Evolutionary conservation across 108 stramenopile species (phyloP), one percentile per base, ranked within the genome.

Genomic region (Cyclotella kingstonii): DNA sequence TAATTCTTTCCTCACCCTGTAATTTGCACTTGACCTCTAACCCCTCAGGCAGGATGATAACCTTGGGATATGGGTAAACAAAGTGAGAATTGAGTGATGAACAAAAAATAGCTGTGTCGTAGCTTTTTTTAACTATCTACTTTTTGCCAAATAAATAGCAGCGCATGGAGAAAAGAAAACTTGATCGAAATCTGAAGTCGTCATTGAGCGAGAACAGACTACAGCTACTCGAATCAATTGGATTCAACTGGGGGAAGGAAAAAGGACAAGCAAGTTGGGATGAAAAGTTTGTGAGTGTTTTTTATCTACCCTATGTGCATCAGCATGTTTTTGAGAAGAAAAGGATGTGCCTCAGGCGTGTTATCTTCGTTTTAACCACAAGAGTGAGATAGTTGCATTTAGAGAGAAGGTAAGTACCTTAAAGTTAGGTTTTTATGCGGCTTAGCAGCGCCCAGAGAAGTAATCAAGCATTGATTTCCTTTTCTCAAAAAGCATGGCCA

Each of bases 221-320:
- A 15, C 60, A 57, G 28, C 33, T 39, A 35, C 47, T 88, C 46
- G 59, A 84, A 44, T 33, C 27, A 11, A 41, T 84, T 36, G 84
- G 82, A 9, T 88, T 88, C 55, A 51, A 51, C 12, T 88, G 87
- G 87, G 75, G 53, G n/a, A 75, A 81, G 35, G 65, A 60, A 40
- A 81, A 85, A 54, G 82, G 82, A 9, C 63, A 78, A 7, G 57
- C 55, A 4, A 73, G 53, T 15, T 88, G 87, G 87, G 68, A 88
- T 31, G 31, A 62, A 27, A 65, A 79, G 40, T 84, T 70, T 60
- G 53, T 60, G 18, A 60, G 58, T 23, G 5, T 11, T 7, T 7
- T 36, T 36, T 7, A 36, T 11, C 11, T 36, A 36, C 11, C 11
- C 11, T 9, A 9, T 36, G 36, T 36, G 9, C 7, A 7, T 36